Percentiles rank a stretch among this genome's conserved stretches.
Conservation (phyloP, 306 rosid species). For the Vigna unguiculata region DNA sequence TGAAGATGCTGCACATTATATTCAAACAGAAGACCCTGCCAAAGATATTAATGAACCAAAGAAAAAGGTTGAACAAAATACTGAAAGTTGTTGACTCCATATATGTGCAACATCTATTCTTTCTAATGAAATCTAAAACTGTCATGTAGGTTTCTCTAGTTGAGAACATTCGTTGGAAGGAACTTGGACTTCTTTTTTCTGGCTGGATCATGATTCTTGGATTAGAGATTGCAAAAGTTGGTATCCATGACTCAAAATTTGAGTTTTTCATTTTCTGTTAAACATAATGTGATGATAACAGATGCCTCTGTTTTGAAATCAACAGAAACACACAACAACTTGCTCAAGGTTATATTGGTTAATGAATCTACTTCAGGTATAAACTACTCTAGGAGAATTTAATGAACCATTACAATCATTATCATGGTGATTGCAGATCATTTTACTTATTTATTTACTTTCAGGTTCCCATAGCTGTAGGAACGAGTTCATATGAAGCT, state of each 20-base stretch:
- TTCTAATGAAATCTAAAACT: slow-evolving; percentile 26
- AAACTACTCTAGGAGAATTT: not conserved
- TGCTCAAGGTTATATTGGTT: slow-evolving; percentile 68
- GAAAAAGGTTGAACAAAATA: slow-evolving; percentile 29
- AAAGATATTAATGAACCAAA: slow-evolving; percentile 29
- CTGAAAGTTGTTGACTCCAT: not conserved
- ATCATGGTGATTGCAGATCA: not conserved
- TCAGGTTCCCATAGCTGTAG: slow-evolving; percentile 46
- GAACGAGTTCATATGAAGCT: slow-evolving; percentile 43
- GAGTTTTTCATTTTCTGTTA: slow-evolving; percentile 7
- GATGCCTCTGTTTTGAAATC: slow-evolving; percentile 25
- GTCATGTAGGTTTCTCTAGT: slow-evolving; percentile 53
- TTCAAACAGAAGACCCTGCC: slow-evolving; percentile 51
- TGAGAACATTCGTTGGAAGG: slow-evolving; percentile 66
- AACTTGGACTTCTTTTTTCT: slow-evolving; percentile 56
- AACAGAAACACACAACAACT: slow-evolving; percentile 60
- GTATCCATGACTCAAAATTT: slow-evolving; percentile 5
- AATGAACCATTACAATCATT: not conserved
- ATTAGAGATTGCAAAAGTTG: slow-evolving; percentile 47
- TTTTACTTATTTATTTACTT: not conserved
- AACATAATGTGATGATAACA: not conserved
- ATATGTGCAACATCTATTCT: not conserved
- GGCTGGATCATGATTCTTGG: slow-evolving; percentile 63
- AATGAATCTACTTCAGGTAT: slow-evolving; percentile 64
- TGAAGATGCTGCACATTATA: slow-evolving; percentile 37